Conservation (phyloP, 352 stramenopile genomes). For the Phytophthora capsici region DNA sequence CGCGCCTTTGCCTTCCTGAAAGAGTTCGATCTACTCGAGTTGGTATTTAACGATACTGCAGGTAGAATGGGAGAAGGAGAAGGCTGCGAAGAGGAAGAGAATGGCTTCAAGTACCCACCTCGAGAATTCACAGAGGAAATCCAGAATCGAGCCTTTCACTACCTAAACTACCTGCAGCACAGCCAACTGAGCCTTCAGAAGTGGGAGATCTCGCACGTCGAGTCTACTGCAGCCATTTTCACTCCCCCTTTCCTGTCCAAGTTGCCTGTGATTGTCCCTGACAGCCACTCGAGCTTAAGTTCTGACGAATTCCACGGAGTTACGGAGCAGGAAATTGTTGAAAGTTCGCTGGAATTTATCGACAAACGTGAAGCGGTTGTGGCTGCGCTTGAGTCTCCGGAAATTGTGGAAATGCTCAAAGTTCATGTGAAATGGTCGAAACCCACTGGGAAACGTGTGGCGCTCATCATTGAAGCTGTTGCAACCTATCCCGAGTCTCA, state of each 20-base stretch:
- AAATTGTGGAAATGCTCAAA: conserved; percentile 79
- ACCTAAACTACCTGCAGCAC: conserved; percentile 57
- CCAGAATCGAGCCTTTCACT: conserved; percentile 33
- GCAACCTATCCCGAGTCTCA: conserved; percentile 48
- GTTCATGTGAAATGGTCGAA: conserved; percentile 80
- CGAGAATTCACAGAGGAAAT: conserved; percentile 48
- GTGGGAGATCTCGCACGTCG: conserved; percentile 65
- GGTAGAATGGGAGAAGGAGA: conserved; percentile 21
- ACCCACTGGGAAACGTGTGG: conserved; percentile 67
- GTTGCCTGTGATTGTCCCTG: conserved; percentile 23
- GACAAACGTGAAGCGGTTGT: conserved; percentile 31
- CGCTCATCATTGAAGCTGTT: conserved; percentile 68
- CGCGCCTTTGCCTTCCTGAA: conserved; percentile 65
- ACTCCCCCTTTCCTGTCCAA: conserved; percentile 52
- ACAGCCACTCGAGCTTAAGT: conserved; percentile 14
- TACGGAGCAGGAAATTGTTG: conserved; percentile 43
- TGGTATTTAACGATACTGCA: conserved; percentile 69
- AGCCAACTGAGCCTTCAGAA: conserved; percentile 46
- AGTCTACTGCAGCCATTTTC: conserved; percentile 58
- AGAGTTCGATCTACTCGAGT: conserved; percentile 62
- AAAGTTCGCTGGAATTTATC: conserved; percentile 47
- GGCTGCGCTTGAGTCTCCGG: conserved; percentile 35
- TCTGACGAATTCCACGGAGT: conserved; percentile 16
- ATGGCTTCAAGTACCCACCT: conserved; percentile 24
- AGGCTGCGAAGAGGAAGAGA: conserved; percentile 4